Conservation (phyloP, 441 rosid species). For the Corymbia citriodora region DNA sequence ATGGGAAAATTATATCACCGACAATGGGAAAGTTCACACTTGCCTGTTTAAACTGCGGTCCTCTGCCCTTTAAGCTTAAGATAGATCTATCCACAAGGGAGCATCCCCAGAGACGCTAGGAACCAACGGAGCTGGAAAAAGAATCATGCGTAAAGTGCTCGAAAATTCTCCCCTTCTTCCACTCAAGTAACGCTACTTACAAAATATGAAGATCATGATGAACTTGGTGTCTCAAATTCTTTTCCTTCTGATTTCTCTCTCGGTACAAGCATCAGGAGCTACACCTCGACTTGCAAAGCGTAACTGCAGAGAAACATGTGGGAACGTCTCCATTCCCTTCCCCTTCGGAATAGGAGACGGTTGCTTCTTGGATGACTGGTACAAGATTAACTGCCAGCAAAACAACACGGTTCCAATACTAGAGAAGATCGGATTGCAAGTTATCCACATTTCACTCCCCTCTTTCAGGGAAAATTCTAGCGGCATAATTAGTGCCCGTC, state of each 20-base stretch:
- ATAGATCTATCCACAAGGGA: neutral
- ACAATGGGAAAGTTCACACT: neutral
- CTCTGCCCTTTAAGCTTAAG: neutral
- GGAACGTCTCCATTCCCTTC: neutral
- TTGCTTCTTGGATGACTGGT: neutral
- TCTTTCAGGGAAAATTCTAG: neutral
- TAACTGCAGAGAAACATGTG: neutral
- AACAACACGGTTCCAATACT: neutral
- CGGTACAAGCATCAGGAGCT: neutral
- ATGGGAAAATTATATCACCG: neutral
- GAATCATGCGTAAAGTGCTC: neutral
- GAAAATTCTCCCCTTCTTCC: neutral
- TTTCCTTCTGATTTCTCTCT: neutral
- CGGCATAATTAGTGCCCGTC: neutral
- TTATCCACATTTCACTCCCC: neutral
- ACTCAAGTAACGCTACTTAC: neutral
- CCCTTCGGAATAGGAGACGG: neutral
- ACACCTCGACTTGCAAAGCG: neutral
- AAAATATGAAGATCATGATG: neutral
- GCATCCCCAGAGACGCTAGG: neutral
- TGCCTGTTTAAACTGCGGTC: neutral
- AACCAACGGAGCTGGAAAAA: neutral
- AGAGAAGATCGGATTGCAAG: neutral
- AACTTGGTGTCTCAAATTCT: neutral
- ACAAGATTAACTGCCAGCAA: neutral